Evolutionary conservation across 2,329 filamentous ascomycete species (phyloP).

Genomic region (Botrytis byssoidea): DNA sequence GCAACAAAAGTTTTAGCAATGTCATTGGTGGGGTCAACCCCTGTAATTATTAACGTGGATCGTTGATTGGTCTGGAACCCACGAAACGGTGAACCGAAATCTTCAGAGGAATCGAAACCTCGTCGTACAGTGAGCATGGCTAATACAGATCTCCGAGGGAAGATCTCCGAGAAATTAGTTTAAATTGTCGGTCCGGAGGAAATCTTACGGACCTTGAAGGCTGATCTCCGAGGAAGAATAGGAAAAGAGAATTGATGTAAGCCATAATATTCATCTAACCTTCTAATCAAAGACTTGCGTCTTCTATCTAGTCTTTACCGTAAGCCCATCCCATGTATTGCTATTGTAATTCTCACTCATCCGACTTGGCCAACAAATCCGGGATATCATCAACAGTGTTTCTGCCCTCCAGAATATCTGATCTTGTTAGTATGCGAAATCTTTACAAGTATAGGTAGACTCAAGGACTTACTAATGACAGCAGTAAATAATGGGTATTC

Average conservation of each 20-base stretch:
- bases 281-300: conserved; percentile 18
- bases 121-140: background rate
- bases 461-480: conserved; percentile 54
- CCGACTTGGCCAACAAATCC: conserved; percentile 45
- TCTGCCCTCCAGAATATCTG: conserved; percentile 71
- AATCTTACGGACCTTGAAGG: background rate
- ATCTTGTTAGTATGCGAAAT: conserved; percentile 4
- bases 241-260: background rate
- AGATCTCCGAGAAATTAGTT: conserved; percentile 6
- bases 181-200: background rate
- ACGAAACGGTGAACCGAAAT: background rate
- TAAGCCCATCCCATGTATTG: background rate
- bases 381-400: conserved; percentile 79
- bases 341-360: conserved; percentile 22
- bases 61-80: conserved; percentile 2
- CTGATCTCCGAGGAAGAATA: conserved; percentile 13
- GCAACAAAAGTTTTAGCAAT: conserved; percentile 15
- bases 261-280: background rate
- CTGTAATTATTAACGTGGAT: conserved; percentile 1
- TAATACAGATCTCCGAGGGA: background rate
- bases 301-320: conserved; percentile 12
- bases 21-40: conserved; percentile 9
- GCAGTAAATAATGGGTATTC: conserved; percentile 93
- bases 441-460: background rate
- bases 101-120: background rate